phyloP scores from a whole-genome alignment of 1,139 yeast species.

The Blastobotrys persicus region DNA sequence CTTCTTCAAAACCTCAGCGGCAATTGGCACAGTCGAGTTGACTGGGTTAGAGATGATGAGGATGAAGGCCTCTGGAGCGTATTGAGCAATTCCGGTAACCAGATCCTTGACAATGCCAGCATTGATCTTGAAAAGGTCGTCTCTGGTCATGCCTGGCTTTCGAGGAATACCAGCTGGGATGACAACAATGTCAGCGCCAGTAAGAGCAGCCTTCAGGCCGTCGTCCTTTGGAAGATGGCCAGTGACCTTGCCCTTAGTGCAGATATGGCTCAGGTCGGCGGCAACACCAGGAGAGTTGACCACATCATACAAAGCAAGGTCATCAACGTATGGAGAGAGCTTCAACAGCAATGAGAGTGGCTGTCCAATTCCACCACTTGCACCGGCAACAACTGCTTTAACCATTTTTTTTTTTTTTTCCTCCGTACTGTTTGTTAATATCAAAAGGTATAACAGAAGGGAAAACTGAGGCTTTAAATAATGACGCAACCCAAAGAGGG shows the following conservation, averaged over 20 bases:
- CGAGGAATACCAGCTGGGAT: conserved; percentile 99
- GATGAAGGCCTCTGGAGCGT: conserved; percentile 84
- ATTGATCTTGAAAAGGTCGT: conserved; percentile 94
- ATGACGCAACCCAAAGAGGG: neutral
- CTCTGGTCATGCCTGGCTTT: conserved; percentile 97
- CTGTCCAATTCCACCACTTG: conserved; percentile 99
- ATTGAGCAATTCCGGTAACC: conserved; percentile 83
- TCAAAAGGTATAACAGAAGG: neutral
- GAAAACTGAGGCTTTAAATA: neutral
- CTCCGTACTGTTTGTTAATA: no score
- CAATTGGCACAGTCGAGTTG: conserved; percentile 97
- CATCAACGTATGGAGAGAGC: conserved; percentile 80
- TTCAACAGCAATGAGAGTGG: conserved; percentile 89
- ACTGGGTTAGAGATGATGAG: conserved; percentile 95
- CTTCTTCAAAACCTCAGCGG: conserved; percentile 86
- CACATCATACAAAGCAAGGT: conserved; percentile 85
- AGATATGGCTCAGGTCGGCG: conserved; percentile 90
- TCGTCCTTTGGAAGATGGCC: conserved; percentile 86
- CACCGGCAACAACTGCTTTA: conserved; percentile 86
- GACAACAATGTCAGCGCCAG: conserved; percentile 80
- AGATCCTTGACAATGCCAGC: conserved; percentile 93
- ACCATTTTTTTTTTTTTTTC: conserved; percentile 18
- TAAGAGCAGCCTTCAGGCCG: conserved; percentile 74
- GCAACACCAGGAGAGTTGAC: conserved; percentile 97
- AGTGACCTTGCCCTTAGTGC: conserved; percentile 76